A percentile compares a stretch with the other conserved stretches of the same genome.
Evolutionary conservation across 306 rosid species (phyloP).

Genomic region (Citrullus colocynthis): DNA sequence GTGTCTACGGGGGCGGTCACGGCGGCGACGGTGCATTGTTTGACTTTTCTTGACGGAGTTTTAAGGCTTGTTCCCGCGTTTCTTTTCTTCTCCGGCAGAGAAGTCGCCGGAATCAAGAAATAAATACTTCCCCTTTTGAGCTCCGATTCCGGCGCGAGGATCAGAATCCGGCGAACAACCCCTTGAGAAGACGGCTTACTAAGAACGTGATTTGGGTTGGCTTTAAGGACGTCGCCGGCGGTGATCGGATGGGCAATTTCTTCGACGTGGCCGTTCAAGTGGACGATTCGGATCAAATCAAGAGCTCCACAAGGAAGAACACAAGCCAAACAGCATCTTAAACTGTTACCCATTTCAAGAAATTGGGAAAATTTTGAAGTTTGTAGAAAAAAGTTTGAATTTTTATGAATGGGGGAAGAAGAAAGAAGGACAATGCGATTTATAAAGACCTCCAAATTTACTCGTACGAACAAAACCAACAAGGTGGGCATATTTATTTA

Average conservation of each 20-base stretch:
- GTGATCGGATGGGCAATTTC: constrained; percentile 66
- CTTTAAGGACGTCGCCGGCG: constrained; percentile 74
- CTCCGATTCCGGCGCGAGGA: constrained; percentile 80
- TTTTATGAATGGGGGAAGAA: neutral
- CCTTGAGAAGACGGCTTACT: constrained; percentile 85
- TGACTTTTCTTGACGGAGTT: constrained; percentile 12
- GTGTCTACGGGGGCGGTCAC: neutral
- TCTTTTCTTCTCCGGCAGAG: constrained; percentile 42
- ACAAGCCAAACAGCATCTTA: constrained; percentile 98
- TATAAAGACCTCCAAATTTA: neutral
- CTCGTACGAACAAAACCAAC: neutral
- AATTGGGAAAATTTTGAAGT: neutral
- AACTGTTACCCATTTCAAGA: constrained; percentile 67
- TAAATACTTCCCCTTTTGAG: constrained; percentile 86
- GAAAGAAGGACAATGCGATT: neutral
- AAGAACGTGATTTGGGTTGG: constrained; percentile 77
- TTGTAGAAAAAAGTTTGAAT: neutral
- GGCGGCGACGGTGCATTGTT: neutral
- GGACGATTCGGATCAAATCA: constrained; percentile 86
- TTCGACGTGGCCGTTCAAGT: constrained; percentile 72
- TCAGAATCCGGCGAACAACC: constrained; percentile 67
- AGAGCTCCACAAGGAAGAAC: constrained; percentile 92
- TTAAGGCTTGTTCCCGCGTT: neutral
- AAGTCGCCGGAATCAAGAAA: constrained; percentile 76
- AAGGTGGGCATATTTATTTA: neutral